A percentile compares a stretch with the other conserved stretches of the same genome.
These are phyloP conservation scores for Fusarium scirpi DNA, from an alignment of 2,329 filamentous ascomycete species.

Conservation along the genomic window DNA sequence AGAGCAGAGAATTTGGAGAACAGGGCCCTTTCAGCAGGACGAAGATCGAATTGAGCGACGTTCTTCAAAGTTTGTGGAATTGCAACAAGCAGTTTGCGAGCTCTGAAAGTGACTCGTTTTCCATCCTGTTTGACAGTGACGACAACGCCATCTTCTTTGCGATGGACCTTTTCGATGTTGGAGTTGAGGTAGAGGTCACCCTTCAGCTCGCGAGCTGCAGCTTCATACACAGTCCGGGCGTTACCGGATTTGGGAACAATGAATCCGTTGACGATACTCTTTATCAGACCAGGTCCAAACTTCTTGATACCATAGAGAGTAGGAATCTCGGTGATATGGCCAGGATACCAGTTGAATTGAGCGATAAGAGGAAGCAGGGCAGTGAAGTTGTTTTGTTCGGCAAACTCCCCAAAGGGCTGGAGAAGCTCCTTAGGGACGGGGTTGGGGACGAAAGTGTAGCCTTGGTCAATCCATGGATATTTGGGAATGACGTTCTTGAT, in stretches of 20 bases:
- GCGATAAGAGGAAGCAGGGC: constrained; percentile 24
- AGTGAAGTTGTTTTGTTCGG: constrained; percentile 26
- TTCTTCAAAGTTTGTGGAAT: constrained; percentile 35
- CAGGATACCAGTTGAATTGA: constrained; percentile 38
- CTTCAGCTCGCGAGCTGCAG: constrained; percentile 13
- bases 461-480: constrained; percentile 41
- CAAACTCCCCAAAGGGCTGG: constrained; percentile 35
- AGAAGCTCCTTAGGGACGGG: constrained; percentile 36
- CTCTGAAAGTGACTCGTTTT: constrained; percentile 1
- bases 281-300: constrained; percentile 28
- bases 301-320: constrained; percentile 39
- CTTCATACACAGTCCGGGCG: constrained; percentile 23
- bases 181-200: constrained; percentile 23
- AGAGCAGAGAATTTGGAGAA: constrained; percentile 31
- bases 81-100: constrained; percentile 36
- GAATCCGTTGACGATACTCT: constrained; percentile 17
- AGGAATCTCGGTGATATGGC: constrained; percentile 28
- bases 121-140: constrained; percentile 4
- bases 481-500: constrained; percentile 21
- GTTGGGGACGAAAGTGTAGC: constrained; percentile 24
- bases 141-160: constrained; percentile 5
- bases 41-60: constrained; percentile 13
- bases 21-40: neutral
- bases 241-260: constrained; percentile 22
- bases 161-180: neutral